Evolutionary conservation across 148 eudicot species (phyloP), one percentile per base, ranked within the genome.

Genomic region (Linanthus parryae): DNA sequence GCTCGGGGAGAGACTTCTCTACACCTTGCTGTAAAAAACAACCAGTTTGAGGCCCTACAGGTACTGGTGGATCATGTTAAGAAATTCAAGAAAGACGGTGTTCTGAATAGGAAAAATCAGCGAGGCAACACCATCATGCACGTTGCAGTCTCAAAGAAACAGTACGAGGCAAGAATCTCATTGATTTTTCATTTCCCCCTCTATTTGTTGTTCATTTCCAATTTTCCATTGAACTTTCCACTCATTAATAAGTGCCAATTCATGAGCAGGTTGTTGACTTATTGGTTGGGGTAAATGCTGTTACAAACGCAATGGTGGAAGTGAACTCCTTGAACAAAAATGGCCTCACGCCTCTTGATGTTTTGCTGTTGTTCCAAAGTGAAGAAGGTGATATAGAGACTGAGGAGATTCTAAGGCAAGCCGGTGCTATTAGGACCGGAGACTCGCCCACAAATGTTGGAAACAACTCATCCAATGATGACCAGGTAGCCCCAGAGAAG

Each of bases 321-420:
- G 48, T 79, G 26, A 76, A 76, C 48, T 68, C 72, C 22, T 46
- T 51, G 48, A 76, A 76, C 67, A 62, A 57, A 13, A 62, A 52
- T 14, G 75, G 75, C 2, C 43, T 78, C 29, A 78, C 89, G 1
- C 73, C 85, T 1, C 65, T 76, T 0, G 82, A 83, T 38, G 41
- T 67, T 8, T n/a, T 78, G 34, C 35, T 27, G 8, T 46, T 73
- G 16, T 65, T 74, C 22, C 75, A 66, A 30, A 73, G 72, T 22
- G 76, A 83, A 73, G 75, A 72, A 0, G 76, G 80, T 19, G 85
- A 79, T 39, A 43, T 56, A 45, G 84, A 81, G 26, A 78, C 71
- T 3, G 72, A 56, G 30, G 72, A 73, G 17, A 61, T 76, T 8
- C 75, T 81, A 0, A 37, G 14, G 20, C 23, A 18, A 39, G 54